Base-by-base conservation (phyloP, 1,139 yeast genomes). In the Debaryomyces sp. region DNA sequence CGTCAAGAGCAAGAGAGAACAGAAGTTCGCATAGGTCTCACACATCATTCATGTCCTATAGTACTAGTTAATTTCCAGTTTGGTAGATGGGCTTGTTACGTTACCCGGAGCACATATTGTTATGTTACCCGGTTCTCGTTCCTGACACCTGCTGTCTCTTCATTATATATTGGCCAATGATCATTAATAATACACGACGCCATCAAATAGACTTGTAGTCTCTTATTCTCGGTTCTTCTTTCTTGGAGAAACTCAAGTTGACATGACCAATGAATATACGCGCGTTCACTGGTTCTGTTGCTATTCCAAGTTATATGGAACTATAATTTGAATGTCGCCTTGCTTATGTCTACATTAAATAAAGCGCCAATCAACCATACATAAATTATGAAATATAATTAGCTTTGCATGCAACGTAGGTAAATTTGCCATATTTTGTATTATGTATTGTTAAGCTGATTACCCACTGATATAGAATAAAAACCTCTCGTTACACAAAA, bases 1-100 rank as follows among this genome's bases (percentile, higher is more conserved):
- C 26, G 77, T 85, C 41, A 80, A 79, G 62, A 66, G 71, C 27
- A 64, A 75, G 52, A 77, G 81, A 58, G 83, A 79, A 58, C 58
- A 64, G 61, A 73, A 64, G 58, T 72, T 68, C 58, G 55, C 64
- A 8, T 73, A 54, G 50, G 7, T n/a, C 43, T 10, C n/a, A 6
- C 4, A 18, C 8, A 1, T 3, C n/a, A 18, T 12, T 15, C 13
- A n/a, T 39, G 12, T 26, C 10, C 23, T 22, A 13, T 12, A 5
- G 4, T 15, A 24, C 15, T 23, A 13, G 32, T 26, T 32, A 32
- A 17, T 9, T 5, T 15, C 4, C 22, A 17, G 35, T 21, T 18
- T 5, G 21, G 6, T 4, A 4, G 13, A 27, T 15, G n/a, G 21
- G 35, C 6, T 17, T 13, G 21, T 15, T 32, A 12, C 15, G 38